Evolutionary conservation across 257 asterid genomes (phyloP).

Genomic region (Lavandula angustifolia): DNA sequence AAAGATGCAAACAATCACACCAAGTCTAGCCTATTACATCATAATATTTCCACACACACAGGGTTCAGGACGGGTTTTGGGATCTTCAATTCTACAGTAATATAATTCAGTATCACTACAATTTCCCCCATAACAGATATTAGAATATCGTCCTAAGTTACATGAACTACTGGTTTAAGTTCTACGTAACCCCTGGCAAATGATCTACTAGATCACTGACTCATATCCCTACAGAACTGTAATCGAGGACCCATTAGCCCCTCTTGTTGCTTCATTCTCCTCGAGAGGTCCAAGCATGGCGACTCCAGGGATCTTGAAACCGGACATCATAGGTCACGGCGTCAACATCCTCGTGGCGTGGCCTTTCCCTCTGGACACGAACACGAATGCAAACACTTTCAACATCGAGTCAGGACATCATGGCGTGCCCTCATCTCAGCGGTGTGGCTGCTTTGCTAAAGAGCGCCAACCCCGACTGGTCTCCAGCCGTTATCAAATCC

Average conservation of each 20-base stretch:
- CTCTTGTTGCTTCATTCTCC: slow-evolving; percentile 33
- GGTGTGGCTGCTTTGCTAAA: slow-evolving; percentile 42
- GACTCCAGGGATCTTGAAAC: slow-evolving; percentile 41
- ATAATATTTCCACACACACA: too few relatives aligned
- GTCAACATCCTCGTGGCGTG: slow-evolving; percentile 46
- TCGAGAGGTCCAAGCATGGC: slow-evolving; percentile 37
- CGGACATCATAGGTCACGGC: slow-evolving; percentile 45
- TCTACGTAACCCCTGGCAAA: too few relatives aligned
- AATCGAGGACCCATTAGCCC: slow-evolving; percentile 36
- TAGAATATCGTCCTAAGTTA: too few relatives aligned
- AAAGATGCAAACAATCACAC: too few relatives aligned
- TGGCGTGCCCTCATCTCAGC: slow-evolving; percentile 43
- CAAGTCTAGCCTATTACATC: too few relatives aligned
- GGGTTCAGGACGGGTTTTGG: too few relatives aligned
- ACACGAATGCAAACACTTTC: slow-evolving; percentile 27
- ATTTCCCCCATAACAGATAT: too few relatives aligned
- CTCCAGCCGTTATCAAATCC: slow-evolving; percentile 42
- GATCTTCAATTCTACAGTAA: too few relatives aligned
- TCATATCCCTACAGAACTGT: too few relatives aligned
- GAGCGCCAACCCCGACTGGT: slow-evolving; percentile 41
- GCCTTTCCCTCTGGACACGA: slow-evolving; percentile 29
- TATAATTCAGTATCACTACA: too few relatives aligned
- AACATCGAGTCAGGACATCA: slow-evolving; percentile 44
- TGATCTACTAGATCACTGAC: too few relatives aligned
- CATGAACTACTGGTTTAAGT: too few relatives aligned